phyloP scores from a whole-genome alignment of 371 early-diverging fungal genomes.

The Mucor racemosus region DNA sequence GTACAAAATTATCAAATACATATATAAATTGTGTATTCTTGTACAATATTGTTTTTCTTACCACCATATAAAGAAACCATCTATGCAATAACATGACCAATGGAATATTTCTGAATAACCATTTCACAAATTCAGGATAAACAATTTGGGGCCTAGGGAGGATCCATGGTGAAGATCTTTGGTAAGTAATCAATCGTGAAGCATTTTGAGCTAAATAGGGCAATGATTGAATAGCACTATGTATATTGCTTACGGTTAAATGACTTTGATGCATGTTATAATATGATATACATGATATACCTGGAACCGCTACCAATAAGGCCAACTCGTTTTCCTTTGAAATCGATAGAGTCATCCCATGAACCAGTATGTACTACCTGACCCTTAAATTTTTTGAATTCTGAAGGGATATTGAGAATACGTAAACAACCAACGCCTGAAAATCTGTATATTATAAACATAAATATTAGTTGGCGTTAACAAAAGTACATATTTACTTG shows the following conservation, averaged over 20 bases:
- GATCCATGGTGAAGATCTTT: conserved; percentile 54
- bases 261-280: not conserved
- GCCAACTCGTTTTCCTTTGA: conserved; percentile 56
- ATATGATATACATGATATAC: conserved; percentile 14
- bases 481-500: no score
- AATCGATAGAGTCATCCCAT: conserved; percentile 53
- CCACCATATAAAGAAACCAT: conserved; percentile 8
- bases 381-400: conserved; percentile 53
- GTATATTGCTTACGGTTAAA: not conserved
- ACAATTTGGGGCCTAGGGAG: conserved; percentile 28
- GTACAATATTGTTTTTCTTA: not conserved
- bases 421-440: conserved; percentile 52
- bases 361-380: conserved; percentile 53
- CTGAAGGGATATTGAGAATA: conserved; percentile 55
- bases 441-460: not conserved
- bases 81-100: conserved; percentile 30
- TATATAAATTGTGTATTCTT: no score
- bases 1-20: not conserved
- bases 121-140: conserved; percentile 33
- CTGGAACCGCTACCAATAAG: conserved; percentile 61
- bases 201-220: conserved; percentile 48
- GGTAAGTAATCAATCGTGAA: conserved; percentile 44
- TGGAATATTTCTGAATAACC: conserved; percentile 45
- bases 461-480: no score
- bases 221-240: conserved; percentile 52